Evolutionary conservation across 805 yeast species (phyloP).

Genomic region (Candida patagonica): DNA sequence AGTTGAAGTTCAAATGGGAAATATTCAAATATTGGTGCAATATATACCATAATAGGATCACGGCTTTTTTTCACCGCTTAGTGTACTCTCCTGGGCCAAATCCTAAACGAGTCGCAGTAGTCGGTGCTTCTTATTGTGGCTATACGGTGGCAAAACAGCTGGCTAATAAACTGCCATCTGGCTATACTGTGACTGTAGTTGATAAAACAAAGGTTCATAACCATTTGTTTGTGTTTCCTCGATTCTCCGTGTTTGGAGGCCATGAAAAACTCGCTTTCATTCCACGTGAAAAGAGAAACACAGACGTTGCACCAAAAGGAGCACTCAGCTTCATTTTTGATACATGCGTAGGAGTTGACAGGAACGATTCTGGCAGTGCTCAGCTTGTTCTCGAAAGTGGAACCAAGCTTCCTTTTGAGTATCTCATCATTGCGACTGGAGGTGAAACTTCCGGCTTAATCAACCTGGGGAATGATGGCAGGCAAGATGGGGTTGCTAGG

Average conservation of each 20-base stretch:
- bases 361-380: not conserved
- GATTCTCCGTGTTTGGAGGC: slow-evolving; percentile 8
- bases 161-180: slow-evolving; percentile 4
- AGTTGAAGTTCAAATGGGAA: not conserved
- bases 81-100: slow-evolving; percentile 5
- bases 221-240: slow-evolving; percentile 10
- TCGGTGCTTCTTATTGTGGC: slow-evolving; percentile 12
- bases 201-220: slow-evolving; percentile 3
- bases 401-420: slow-evolving; percentile 1
- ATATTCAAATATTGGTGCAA: too few relatives aligned
- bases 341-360: slow-evolving; percentile 1
- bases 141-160: slow-evolving; percentile 9
- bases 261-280: slow-evolving; percentile 8
- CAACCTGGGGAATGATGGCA: not conserved
- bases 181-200: slow-evolving; percentile 4
- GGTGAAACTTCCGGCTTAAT: not conserved
- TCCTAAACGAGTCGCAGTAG: slow-evolving; percentile 7
- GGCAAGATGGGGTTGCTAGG: slow-evolving; percentile 5
- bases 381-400: slow-evolving; percentile 5
- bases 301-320: slow-evolving; percentile 1
- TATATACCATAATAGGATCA: not conserved
- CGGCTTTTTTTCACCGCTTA: not conserved
- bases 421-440: slow-evolving; percentile 10
- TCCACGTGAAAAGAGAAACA: slow-evolving; percentile 7
- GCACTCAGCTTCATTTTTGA: slow-evolving; percentile 1